Evolutionary conservation across 257 asterid species (phyloP), one percentile per base, ranked within the genome.

Genomic region (Ilex aquifolium): DNA sequence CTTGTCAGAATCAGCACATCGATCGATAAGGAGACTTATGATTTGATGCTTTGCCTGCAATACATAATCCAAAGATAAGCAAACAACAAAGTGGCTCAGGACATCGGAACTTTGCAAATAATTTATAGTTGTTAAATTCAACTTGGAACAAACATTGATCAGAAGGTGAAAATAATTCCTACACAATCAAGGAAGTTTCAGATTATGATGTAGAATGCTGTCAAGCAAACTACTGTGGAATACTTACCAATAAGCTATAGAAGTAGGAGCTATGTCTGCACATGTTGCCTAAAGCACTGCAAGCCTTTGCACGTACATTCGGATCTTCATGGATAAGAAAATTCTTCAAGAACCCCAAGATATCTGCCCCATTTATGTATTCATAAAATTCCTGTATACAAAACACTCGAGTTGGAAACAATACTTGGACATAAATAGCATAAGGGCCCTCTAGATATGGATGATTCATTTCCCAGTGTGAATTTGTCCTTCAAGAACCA

Each of bases 241-340:
- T 39, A 51, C 54, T 56, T 84, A 93, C 99, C 97, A 93, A 79
- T 72, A 65, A 70, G 70, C 72, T 76, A 52, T 93, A 90, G 83
- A 93, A 93, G 76, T 84, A 86, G 71, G 95, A 84, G 83, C 94
- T 90, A 76, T 93, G 96, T 61, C 99, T 90, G 81, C 99, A 93
- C 95, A 93, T 86, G 76, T 93, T 93, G 72, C 99, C 99, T 57
- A 93, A 70, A 16, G 87, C 97, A 70, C 97, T 87, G 84, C 97
- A 90, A 62, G 96, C 76, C 81, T 90, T 90, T 57, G 97, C 83
- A 59, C 97, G 97, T 51, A 93, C 57, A 73, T 93, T 90, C 44
- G 96, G 83, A 74, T 93, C 99, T 72, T 87, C 94, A 63, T 93
- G 91, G 36, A 79, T 78, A 63, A 93, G 90, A 72, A 85, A 85